Percentiles rank a stretch among this genome's conserved stretches.
phyloP scores from a whole-genome alignment of 495 filamentous ascomycete genomes.

The Articulospora tetracladia region DNA sequence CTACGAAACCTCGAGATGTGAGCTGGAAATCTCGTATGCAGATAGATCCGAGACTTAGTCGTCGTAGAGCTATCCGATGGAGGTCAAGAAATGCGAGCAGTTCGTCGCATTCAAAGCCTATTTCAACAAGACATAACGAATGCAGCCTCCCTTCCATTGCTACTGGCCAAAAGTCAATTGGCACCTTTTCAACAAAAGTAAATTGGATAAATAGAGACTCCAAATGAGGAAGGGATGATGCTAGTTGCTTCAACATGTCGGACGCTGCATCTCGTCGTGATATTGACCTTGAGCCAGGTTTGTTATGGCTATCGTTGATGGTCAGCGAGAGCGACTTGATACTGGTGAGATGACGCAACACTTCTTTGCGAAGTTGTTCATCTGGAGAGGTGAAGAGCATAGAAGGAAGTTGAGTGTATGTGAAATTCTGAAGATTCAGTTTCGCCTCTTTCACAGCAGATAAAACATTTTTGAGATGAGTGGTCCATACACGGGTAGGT shows the following conservation, averaged over 20 bases:
- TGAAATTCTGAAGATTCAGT: slow-evolving; percentile 9
- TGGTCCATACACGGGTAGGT: neutral
- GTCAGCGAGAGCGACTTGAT: slow-evolving; percentile 6
- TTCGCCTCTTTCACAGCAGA: slow-evolving; percentile 7
- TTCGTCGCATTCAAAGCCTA: neutral
- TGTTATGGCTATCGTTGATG: neutral
- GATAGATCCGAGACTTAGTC: neutral
- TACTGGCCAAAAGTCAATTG: neutral
- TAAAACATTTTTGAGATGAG: slow-evolving; percentile 5
- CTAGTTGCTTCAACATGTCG: neutral
- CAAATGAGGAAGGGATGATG: neutral
- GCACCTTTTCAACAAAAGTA: neutral
- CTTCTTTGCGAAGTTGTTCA: neutral
- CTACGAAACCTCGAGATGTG: neutral
- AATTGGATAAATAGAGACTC: neutral
- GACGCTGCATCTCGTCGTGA: neutral
- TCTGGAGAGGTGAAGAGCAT: neutral
- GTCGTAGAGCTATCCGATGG: neutral
- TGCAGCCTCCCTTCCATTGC: neutral
- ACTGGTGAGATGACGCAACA: neutral
- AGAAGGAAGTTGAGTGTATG: neutral
- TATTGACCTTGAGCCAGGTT: neutral
- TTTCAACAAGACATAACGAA: neutral
- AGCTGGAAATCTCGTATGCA: neutral
- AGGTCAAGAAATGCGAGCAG: slow-evolving; percentile 12